Conservation (phyloP, 345 rosid genomes). For the Brassica carinata region DNA sequence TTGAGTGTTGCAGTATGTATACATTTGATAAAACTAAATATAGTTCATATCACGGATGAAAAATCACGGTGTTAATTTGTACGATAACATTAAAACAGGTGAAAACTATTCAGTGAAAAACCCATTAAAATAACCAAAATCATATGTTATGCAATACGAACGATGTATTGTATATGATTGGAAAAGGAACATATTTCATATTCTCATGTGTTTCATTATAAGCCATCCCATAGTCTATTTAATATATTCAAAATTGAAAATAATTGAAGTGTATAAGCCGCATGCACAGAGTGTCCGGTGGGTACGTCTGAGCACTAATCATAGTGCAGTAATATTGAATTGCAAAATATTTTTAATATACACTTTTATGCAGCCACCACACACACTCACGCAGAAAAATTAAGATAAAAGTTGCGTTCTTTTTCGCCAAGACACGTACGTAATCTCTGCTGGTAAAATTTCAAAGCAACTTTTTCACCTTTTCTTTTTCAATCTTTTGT, state of each 20-base stretch:
- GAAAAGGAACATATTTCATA: neutral
- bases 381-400: conserved; percentile 10
- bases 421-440: conserved; percentile 18
- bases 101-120: neutral
- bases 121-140: neutral
- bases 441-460: conserved; percentile 16
- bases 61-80: neutral
- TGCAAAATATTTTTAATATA: conserved; percentile 18
- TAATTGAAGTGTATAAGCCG: conserved; percentile 5
- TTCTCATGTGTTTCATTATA: neutral
- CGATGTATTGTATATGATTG: too few relatives aligned
- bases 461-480: neutral
- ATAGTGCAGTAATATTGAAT: conserved; percentile 20
- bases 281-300: conserved; percentile 17
- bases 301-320: conserved; percentile 28
- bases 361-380: conserved; percentile 21
- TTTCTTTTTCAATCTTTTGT: neutral
- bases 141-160: neutral
- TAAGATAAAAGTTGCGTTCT: conserved; percentile 20
- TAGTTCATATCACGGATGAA: neutral
- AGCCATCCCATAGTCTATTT: neutral
- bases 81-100: neutral
- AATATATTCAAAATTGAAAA: neutral
- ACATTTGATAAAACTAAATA: neutral
- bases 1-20: neutral